Base-by-base conservation (phyloP, 2,329 filamentous ascomycete species). In the Thielaviopsis ethacetica region DNA sequence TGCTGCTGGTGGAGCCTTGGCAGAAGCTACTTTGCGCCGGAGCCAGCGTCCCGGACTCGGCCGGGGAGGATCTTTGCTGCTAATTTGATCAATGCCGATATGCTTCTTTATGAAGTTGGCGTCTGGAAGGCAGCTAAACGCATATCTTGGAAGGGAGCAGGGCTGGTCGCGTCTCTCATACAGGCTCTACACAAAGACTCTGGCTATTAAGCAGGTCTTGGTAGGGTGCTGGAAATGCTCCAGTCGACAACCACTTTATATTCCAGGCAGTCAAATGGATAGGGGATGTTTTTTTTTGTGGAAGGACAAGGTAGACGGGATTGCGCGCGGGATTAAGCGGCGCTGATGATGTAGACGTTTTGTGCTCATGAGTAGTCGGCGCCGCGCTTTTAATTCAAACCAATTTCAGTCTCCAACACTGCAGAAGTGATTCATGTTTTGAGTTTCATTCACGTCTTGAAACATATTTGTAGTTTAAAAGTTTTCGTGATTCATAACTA, bases 11-110 rank as follows among this genome's bases (percentile, higher is more conserved):
- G 9, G 10, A 57, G 59, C 52, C 67, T 58, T 66, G 70, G 69
- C 69, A 71, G 69, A 71, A 67, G 71, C 69, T 66, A 76, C 74
- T 76, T 76, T 76, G 75, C 76, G 75, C 75, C 73, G 75, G 72
- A 77, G 76, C 76, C 75, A 78, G 75, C 75, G 66, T 75, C 74
- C 75, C 71, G 75, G 75, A 77, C 75, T 78, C 66, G 76, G 75
- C 75, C 75, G 71, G 75, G 73, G 71, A 75, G 71, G 71, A 69
- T 65, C 68, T 51, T 49, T 50, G 54, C 44, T 56, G 54, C 24
- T 26, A 50, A 38, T 38, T 34, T 38, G 27, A 61, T 58, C 54
- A 51, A 51, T 55, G 52, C 24, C 44, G 44, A 13, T 27, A n/a
- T 44, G 24, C 13, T 55, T 54, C 57, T 59, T 54, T 24, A 55